Base-by-base conservation (phyloP, 1,284 basidiomycete genomes). In the Puccinia horiana region DNA sequence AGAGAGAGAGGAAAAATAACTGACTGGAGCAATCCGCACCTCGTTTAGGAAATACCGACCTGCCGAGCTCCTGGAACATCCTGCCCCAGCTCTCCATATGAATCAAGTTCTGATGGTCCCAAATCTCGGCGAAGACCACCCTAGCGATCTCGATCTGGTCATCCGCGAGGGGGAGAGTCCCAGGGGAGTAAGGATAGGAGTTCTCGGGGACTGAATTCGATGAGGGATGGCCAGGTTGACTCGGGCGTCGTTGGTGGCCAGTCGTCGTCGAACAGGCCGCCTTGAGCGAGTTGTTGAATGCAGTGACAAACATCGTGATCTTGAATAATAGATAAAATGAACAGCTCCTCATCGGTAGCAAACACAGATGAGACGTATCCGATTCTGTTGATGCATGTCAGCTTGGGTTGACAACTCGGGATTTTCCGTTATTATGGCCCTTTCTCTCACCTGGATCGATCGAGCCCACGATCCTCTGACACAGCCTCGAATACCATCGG, bases 401-500 rank as follows among this genome's bases (percentile, higher is more conserved):
- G 4, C 23, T 20, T 18, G 11, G 20, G n/a, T 9, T 12, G n/a
- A 12, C 16, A 8, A 40, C 20, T 20, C 42, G 1, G 35, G 72
- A 52, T n/a, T 40, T 37, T 23, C 14, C n/a, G 9, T 37, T 35
- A 20, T 63, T 0, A 4, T 2, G 32, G 4, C 26, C 29, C 12
- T 42, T 42, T 23, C 32, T 35, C 74, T 65, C 8, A 76, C 75
- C 58, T 56, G 75, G 37, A 26, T 42, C n/a, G 20, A 47, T 63
- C 18, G 75, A 76, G 44, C 42, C 58, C 14, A 44, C n/a, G 37
- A 76, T 63, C 75, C 42, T 44, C 32, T 76, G 37, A 76, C 56
- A 47, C n/a, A 76, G 61, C 35, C 44, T 63, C 26, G 58, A 23
- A 65, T 42, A 76, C 75, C 75, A 76, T 49, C 58, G 56, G 2